These are phyloP conservation scores for Sclerotinia trifoliorum DNA, from an alignment of 2,329 filamentous ascomycete genomes.

Conservation along the genomic window DNA sequence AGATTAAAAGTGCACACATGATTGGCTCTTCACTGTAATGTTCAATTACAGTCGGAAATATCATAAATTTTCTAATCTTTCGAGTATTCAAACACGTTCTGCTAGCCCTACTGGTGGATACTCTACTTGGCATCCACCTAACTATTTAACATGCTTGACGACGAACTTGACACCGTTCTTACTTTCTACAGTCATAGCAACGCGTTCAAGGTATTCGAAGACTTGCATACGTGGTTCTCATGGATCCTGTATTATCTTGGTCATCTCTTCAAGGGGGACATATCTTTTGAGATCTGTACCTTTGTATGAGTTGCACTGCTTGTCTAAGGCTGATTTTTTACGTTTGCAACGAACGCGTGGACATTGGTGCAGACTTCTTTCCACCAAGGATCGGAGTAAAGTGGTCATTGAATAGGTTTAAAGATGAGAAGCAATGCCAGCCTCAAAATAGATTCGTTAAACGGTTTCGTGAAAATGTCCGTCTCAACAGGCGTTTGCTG, in stretches of 20 bases:
- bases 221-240: conserved; percentile 10
- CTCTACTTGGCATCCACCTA: neutral
- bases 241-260: neutral
- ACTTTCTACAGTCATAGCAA: conserved; percentile 18
- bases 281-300: neutral
- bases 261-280: conserved; percentile 2
- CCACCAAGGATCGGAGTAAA: conserved; percentile 19
- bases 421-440: conserved; percentile 14
- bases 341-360: conserved; percentile 13
- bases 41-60: neutral
- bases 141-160: neutral
- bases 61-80: neutral
- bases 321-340: conserved; percentile 19
- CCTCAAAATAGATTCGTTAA: neutral
- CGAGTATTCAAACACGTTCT: neutral
- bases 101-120: neutral
- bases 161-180: conserved; percentile 19
- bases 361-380: conserved; percentile 10
- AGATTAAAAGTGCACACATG: neutral
- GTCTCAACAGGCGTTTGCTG: conserved; percentile 4
- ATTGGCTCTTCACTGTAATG: neutral
- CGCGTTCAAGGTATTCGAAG: conserved; percentile 11
- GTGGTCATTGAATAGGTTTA: conserved; percentile 13
- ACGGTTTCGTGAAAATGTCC: conserved; percentile 17
- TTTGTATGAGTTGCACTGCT: neutral